These are phyloP conservation scores for Penicillium sp. DNA, from an alignment of 2,329 filamentous ascomycete species.

Conservation along the genomic window DNA sequence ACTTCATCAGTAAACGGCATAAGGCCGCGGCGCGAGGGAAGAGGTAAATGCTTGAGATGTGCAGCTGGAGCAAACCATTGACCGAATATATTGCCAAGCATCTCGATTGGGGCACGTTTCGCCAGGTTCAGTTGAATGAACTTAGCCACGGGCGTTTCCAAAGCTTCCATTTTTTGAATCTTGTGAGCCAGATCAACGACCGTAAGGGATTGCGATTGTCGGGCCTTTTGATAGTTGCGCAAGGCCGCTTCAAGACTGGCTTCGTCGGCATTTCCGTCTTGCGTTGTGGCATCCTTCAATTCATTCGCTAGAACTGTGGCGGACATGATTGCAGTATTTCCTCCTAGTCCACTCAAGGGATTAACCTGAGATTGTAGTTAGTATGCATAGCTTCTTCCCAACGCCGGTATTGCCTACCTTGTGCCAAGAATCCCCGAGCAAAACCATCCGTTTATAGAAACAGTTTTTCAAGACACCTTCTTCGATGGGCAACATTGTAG, in stretches of 20 bases:
- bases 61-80: neutral
- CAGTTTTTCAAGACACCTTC: constrained; percentile 10
- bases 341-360: constrained; percentile 11
- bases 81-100: neutral
- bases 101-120: neutral
- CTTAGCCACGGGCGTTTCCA: constrained; percentile 1
- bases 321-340: constrained; percentile 10
- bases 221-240: constrained; percentile 1
- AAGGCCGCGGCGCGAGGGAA: neutral
- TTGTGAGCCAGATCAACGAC: neutral
- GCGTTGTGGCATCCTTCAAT: neutral
- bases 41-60: constrained; percentile 3
- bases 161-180: constrained; percentile 4
- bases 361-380: constrained; percentile 7
- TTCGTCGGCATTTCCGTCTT: neutral
- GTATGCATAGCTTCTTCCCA: neutral
- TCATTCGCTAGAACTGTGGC: constrained; percentile 9
- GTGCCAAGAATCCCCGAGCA: constrained; percentile 17
- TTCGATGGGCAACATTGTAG: constrained; percentile 6
- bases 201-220: neutral
- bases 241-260: constrained; percentile 2
- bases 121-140: constrained; percentile 5
- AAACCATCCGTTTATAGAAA: constrained; percentile 13
- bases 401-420: constrained; percentile 2
- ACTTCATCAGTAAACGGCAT: constrained; percentile 8